Evolutionary conservation across 1,139 yeast genomes (phyloP).

Genomic region (Debaryomyces coudertii): DNA sequence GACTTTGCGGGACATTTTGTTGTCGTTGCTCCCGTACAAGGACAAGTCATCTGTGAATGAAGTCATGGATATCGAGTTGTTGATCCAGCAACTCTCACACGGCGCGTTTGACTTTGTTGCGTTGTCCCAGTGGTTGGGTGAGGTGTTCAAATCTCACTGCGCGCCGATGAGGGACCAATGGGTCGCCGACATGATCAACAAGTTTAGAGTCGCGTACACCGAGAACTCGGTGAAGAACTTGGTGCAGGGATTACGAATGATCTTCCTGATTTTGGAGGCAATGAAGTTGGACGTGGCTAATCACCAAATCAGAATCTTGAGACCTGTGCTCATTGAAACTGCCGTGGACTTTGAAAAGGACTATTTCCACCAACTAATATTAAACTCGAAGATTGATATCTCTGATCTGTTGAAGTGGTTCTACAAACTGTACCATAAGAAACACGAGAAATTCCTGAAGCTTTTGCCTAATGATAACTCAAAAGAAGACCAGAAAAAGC

Average conservation of each 20-base stretch:
- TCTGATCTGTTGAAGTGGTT: constrained; percentile 76
- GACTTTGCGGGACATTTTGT: constrained; percentile 74
- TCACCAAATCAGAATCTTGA: constrained; percentile 83
- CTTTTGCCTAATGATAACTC: constrained; percentile 9
- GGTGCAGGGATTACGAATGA: constrained; percentile 76
- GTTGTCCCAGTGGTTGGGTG: constrained; percentile 70
- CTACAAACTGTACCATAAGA: constrained; percentile 40
- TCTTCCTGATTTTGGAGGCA: constrained; percentile 88
- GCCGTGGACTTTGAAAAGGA: constrained; percentile 93
- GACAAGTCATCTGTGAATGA: constrained; percentile 73
- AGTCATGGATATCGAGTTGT: constrained; percentile 75
- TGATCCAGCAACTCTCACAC: constrained; percentile 73
- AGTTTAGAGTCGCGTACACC: constrained; percentile 65
- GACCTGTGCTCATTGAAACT: constrained; percentile 84
- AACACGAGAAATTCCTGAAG: constrained; percentile 9
- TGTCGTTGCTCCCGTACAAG: constrained; percentile 75
- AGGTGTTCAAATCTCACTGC: constrained; percentile 78
- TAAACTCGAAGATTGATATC: constrained; percentile 67
- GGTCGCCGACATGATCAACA: constrained; percentile 82
- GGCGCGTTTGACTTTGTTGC: constrained; percentile 70
- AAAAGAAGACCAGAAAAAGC: constrained; percentile 30
- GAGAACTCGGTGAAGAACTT: constrained; percentile 56
- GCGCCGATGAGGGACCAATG: constrained; percentile 95
- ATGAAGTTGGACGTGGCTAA: constrained; percentile 96
- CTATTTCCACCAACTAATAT: constrained; percentile 73